phyloP scores from a whole-genome alignment of 164 flowering plant species.

The Berberis vulgaris region DNA sequence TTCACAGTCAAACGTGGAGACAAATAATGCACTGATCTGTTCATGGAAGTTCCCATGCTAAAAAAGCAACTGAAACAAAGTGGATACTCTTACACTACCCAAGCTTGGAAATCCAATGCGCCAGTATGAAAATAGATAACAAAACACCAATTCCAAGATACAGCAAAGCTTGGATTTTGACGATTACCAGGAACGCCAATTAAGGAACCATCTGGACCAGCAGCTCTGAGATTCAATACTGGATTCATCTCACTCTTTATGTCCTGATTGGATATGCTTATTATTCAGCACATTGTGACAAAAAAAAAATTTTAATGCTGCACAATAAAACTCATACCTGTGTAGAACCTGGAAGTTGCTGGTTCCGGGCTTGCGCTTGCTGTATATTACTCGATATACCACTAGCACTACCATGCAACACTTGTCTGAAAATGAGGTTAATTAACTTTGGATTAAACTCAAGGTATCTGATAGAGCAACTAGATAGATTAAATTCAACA shows the following conservation, averaged over 20 bases:
- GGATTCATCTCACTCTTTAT: slow-evolving; percentile 61
- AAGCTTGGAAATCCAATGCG: background rate
- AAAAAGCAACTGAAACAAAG: background rate
- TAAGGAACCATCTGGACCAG: slow-evolving; percentile 69
- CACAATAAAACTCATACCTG: slow-evolving; percentile 30
- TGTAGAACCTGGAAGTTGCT: slow-evolving; percentile 70
- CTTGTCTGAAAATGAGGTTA: slow-evolving; percentile 49
- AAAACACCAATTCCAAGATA: too few species aligned
- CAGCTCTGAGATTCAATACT: slow-evolving; percentile 51
- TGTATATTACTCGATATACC: slow-evolving; percentile 63
- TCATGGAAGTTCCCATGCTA: too few species aligned
- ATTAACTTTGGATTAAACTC: background rate
- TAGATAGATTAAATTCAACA: background rate
- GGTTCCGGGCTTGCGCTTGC: slow-evolving; percentile 85
- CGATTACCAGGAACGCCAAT: slow-evolving; percentile 55
- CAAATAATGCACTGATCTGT: too few species aligned
- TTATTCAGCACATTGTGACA: background rate
- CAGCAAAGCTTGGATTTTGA: too few species aligned
- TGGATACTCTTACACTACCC: background rate
- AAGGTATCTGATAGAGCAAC: too few species aligned
- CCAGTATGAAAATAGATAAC: too few species aligned
- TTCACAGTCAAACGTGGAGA: too few species aligned
- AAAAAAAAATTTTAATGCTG: background rate
- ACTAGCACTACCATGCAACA: slow-evolving; percentile 67
- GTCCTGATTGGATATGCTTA: slow-evolving; percentile 36